Conservation (phyloP, 148 eudicot species). For the Dysphania ambrosioides region DNA sequence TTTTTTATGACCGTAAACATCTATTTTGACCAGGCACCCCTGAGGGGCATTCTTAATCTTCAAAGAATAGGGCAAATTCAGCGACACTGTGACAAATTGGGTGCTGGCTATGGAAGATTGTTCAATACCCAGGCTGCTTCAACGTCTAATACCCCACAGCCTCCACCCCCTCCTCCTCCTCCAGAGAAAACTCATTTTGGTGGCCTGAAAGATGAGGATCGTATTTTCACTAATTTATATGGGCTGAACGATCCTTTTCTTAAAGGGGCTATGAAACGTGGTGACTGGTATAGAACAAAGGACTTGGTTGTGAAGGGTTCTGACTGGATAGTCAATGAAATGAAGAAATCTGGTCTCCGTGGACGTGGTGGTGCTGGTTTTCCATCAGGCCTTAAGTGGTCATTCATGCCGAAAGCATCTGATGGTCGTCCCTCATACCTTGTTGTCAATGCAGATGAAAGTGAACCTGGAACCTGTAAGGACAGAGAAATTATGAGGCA, state of each 20-base stretch:
- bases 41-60: slow-evolving; percentile 66
- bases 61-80: slow-evolving; percentile 43
- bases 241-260: slow-evolving; percentile 90
- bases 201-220: slow-evolving; percentile 91
- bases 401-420: slow-evolving; percentile 90
- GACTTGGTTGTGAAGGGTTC: slow-evolving; percentile 83
- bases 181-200: slow-evolving; percentile 98
- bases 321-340: slow-evolving; percentile 91
- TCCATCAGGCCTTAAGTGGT: slow-evolving; percentile 95
- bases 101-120: slow-evolving; percentile 43
- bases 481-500: slow-evolving; percentile 97
- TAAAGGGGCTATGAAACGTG: slow-evolving; percentile 95
- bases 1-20: slow-evolving; percentile 6
- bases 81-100: slow-evolving; percentile 35
- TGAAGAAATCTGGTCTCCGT: slow-evolving; percentile 92
- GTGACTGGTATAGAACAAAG: slow-evolving; percentile 96
- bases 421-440: slow-evolving; percentile 94
- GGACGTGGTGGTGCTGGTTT: slow-evolving; percentile 99
- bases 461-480: slow-evolving; percentile 97
- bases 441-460: slow-evolving; percentile 96
- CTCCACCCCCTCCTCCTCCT: slow-evolving; percentile 93
- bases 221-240: slow-evolving; percentile 86
- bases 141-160: slow-evolving; percentile 64
- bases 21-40: slow-evolving; percentile 51
- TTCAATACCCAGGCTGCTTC: slow-evolving; percentile 86